Evolutionary conservation across 257 asterid species (phyloP), one percentile per base, ranked within the genome.

Genomic region (Solanum arcanum): DNA sequence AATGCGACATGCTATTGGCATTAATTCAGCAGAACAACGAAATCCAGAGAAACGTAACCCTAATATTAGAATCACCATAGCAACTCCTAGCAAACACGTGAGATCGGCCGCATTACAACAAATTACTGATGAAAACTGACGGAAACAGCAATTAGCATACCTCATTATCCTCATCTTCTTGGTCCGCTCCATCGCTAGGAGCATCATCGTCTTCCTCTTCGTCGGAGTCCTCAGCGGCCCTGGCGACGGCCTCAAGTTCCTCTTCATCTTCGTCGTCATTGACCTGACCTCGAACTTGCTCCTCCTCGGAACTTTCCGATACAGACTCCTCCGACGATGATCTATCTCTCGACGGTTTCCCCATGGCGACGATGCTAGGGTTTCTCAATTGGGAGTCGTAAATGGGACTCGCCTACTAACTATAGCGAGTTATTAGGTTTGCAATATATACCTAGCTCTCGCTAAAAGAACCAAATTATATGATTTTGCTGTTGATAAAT

Each of bases 231-330:
- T 94, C 98, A 29, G 98, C 98, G 5, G 93, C 47, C 62, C 99
- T 94, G 33, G 98, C 98, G 7, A 97, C 99, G 12, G 96, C 99
- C 87, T 95, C 97, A 9, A 95, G 96, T 91, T 97, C 99, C 92
- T 94, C 98, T 74, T 97, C 98, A 59, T 97, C 99, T 66, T 92
- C 98, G 89, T 92, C 98, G 3, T 93, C 99, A 86, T 89, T 88
- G 68, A 86, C 85, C 87, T 89, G 94, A 89, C 93, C 97, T 89
- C 91, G 91, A 77, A 88, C 89, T 25, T 41, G 89, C 18, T 91
- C 95, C 89, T 84, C 80, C 87, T 93, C 94, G 35, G 90, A 81
- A 42, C 80, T 83, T 12, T 27, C 83, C 14, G 90, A 86, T 27
- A 52, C 52, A 46, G 87, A n/a, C 80, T 94, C 98, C 76, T 90